These are phyloP conservation scores for Salix koriyanagi DNA, from an alignment of 345 rosid species.

Conservation along the genomic window DNA sequence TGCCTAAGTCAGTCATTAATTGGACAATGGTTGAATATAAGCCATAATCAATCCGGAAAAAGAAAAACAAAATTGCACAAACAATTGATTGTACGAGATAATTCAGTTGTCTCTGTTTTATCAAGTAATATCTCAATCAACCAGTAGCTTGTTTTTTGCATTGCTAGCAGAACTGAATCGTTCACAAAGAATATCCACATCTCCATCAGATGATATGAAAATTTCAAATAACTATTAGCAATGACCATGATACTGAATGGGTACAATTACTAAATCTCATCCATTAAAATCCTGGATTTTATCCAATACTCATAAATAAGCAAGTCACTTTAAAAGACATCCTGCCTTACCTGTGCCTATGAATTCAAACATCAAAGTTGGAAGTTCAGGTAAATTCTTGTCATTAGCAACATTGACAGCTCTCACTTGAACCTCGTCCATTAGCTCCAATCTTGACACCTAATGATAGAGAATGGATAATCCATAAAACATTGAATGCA, in stretches of 20 bases:
- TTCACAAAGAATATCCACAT: background rate
- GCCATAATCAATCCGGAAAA: background rate
- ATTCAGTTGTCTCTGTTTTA: background rate
- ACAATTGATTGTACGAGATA: background rate
- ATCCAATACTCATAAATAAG: background rate
- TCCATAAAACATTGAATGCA: constrained; percentile 13
- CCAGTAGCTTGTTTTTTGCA: background rate
- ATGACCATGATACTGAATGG: background rate
- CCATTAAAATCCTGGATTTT: background rate
- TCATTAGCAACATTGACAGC: constrained; percentile 88
- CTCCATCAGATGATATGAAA: background rate
- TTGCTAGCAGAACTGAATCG: background rate
- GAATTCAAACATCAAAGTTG: constrained; percentile 92
- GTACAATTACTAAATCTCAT: background rate
- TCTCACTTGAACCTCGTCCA: constrained; percentile 83
- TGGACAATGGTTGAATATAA: background rate
- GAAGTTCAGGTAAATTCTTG: constrained; percentile 67
- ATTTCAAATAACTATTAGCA: background rate
- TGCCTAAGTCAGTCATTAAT: background rate
- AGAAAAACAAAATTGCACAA: too few species aligned
- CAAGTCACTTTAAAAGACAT: background rate
- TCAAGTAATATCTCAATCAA: background rate
- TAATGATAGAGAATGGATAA: constrained; percentile 22
- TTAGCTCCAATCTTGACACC: constrained; percentile 87
- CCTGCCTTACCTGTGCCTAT: constrained; percentile 68